Conservation (phyloP, 192 early-diverging fungal species). For the Backusella liffmaniae region DNA sequence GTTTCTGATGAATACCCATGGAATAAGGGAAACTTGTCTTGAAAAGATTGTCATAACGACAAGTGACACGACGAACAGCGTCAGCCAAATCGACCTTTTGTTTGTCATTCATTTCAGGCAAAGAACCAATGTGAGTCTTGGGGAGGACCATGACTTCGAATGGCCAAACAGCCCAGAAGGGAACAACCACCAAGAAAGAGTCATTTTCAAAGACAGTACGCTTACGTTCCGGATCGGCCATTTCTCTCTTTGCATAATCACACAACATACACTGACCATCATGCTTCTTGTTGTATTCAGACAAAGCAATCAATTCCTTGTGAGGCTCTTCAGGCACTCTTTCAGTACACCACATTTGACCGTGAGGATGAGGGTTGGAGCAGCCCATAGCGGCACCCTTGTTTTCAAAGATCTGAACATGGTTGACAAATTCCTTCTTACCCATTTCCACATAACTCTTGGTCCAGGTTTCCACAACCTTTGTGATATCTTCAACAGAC, state of each 20-base stretch:
- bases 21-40: constrained; percentile 91
- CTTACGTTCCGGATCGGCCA: constrained; percentile 35
- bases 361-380: constrained; percentile 95
- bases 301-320: constrained; percentile 67
- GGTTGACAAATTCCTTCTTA: constrained; percentile 53
- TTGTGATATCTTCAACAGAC: constrained; percentile 54
- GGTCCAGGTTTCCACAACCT: constrained; percentile 78
- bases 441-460: constrained; percentile 54
- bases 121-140: constrained; percentile 57
- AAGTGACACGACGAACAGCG: constrained; percentile 71
- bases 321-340: constrained; percentile 79
- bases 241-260: constrained; percentile 71
- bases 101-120: constrained; percentile 48
- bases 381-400: constrained; percentile 98
- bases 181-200: constrained; percentile 80
- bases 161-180: constrained; percentile 98
- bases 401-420: constrained; percentile 97
- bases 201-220: constrained; percentile 80
- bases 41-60: constrained; percentile 93
- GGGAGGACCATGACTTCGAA: constrained; percentile 88
- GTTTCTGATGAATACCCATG: constrained; percentile 93
- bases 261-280: constrained; percentile 71
- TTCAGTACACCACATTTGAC: constrained; percentile 90
- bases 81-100: constrained; percentile 72
- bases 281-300: constrained; percentile 58